phyloP scores from a whole-genome alignment of 768 basidiomycete species.

The Megacollybia marginata region DNA sequence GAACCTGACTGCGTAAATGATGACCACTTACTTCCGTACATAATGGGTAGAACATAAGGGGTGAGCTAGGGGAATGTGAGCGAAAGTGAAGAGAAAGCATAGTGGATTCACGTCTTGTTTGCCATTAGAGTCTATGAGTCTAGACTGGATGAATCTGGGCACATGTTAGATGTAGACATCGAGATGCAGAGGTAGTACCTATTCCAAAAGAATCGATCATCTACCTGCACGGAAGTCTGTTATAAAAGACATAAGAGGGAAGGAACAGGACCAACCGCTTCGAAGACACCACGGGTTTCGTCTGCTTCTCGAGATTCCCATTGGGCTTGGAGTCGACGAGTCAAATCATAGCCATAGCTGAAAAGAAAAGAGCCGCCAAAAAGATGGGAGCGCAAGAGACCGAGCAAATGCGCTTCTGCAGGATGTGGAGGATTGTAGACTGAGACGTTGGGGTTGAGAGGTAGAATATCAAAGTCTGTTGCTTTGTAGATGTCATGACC shows the following conservation, averaged over 20 bases:
- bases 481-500: constrained; percentile 85
- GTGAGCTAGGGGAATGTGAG: constrained; percentile 51
- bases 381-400: constrained; percentile 81
- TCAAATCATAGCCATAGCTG: constrained; percentile 87
- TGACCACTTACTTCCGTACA: constrained; percentile 82
- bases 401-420: constrained; percentile 82
- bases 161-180: background rate
- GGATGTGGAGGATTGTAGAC: constrained; percentile 68
- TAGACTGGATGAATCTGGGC: constrained; percentile 31
- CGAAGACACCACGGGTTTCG: constrained; percentile 58
- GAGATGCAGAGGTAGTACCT: constrained; percentile 31
- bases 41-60: constrained; percentile 83
- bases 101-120: constrained; percentile 55
- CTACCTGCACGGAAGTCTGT: constrained; percentile 44
- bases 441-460: constrained; percentile 67
- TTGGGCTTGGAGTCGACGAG: constrained; percentile 80
- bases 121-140: constrained; percentile 30
- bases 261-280: constrained; percentile 50
- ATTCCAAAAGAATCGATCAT: constrained; percentile 99
- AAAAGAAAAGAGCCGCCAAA: constrained; percentile 78
- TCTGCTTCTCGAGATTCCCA: constrained; percentile 49
- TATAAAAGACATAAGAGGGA: background rate
- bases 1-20: constrained; percentile 3
- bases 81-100: background rate
- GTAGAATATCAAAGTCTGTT: constrained; percentile 86